Conservation (phyloP, 371 early-diverging fungal species). For the Batkoa obscura region DNA sequence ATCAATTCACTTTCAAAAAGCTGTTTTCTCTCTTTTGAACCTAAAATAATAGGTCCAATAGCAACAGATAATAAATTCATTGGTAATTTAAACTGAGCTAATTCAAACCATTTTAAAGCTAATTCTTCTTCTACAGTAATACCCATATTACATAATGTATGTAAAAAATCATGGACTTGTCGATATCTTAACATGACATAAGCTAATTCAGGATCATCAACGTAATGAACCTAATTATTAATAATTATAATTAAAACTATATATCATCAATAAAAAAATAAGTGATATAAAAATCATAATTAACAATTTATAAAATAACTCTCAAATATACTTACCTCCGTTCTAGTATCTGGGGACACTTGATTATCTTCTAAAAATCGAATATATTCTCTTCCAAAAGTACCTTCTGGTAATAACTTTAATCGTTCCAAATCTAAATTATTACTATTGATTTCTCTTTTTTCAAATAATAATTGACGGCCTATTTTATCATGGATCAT, state of each 20-base stretch:
- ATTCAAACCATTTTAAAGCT: conserved; percentile 88
- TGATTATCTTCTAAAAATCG: conserved; percentile 55
- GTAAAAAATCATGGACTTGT: conserved; percentile 87
- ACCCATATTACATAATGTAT: conserved; percentile 65
- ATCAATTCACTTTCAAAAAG: conserved; percentile 40
- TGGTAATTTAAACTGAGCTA: conserved; percentile 77
- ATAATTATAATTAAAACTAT: not conserved
- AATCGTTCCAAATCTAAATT: conserved; percentile 42
- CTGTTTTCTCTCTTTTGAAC: conserved; percentile 29
- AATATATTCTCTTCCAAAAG: conserved; percentile 75
- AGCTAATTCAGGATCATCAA: conserved; percentile 76
- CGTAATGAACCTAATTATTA: conserved; percentile 63
- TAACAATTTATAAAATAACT: not conserved
- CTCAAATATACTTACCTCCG: conserved; percentile 27
- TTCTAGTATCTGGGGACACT: conserved; percentile 68
- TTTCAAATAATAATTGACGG: conserved; percentile 57
- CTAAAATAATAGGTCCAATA: conserved; percentile 58
- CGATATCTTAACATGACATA: conserved; percentile 87
- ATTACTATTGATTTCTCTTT: conserved; percentile 49
- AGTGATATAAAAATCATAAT: not conserved
- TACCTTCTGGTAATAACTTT: conserved; percentile 35
- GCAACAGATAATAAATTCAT: conserved; percentile 61
- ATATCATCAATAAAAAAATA: not conserved
- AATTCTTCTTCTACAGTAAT: conserved; percentile 81
- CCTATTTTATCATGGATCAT: conserved; percentile 63